Base-by-base conservation (phyloP, 345 rosid genomes). In the Bruguiera parviflora region DNA sequence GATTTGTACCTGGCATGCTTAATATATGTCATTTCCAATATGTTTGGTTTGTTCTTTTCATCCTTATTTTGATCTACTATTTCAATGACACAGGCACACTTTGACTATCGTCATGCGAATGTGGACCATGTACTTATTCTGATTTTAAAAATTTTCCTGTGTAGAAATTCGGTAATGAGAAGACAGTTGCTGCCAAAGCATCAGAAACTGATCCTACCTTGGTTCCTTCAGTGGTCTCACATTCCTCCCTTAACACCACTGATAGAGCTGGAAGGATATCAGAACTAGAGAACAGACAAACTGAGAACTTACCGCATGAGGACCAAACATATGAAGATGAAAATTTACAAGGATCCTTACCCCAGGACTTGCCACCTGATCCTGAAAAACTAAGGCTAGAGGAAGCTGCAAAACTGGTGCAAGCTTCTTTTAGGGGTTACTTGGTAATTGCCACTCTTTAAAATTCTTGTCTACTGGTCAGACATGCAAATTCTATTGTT, bases 361-460 rank as follows among this genome's bases (percentile, higher is more conserved):
- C 57, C 33, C 67, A 78, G 55, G 76, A 64, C 65, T 72, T 29
- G 35, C 78, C 71, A 24, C 66, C 78, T 32, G 85, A 87, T 69
- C 84, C 86, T 61, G 91, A 84, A 76, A 87, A 75, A 73, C 65
- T 71, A 29, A 85, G 74, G 71, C 81, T 67, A 73, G 92, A 88
- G 79, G 68, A 80, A 70, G 92, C 98, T 61, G 95, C 95, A n/a
- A 88, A 84, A n/a, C 75, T 80, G 70, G 87, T 82, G n/a, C 98
- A 91, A 79, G 97, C 98, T 79, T 89, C 90, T 67, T 94, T 94
- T 78, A 85, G 96, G 86, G 97, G 98, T 63, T 88, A 87, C 82
- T 73, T 91, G 98, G 98, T 93, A 93, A 79, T 75, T 33, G 69
- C 78, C 22, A 52, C 28, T 56, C 31, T 25, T 56, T 24, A 24